Evolutionary conservation across 257 asterid species (phyloP).

Genomic region (Dorcoceras hygrometricum): DNA sequence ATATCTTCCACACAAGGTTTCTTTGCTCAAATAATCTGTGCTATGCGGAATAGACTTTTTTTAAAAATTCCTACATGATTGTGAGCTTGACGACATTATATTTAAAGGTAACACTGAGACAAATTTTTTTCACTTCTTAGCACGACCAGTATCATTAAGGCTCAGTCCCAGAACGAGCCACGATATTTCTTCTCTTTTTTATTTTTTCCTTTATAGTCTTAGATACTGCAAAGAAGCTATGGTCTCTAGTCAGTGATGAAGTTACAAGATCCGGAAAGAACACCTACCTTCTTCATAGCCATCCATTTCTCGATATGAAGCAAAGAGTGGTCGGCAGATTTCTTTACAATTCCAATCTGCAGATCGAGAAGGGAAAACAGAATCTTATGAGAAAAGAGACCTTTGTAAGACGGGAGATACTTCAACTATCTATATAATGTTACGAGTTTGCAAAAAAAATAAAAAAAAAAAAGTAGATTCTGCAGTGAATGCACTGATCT

Average conservation of each 20-base stretch:
- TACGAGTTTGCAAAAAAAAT: too few relatives aligned
- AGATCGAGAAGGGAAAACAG: background rate
- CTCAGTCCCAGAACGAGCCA: background rate
- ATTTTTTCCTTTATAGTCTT: too few relatives aligned
- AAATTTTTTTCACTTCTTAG: too few relatives aligned
- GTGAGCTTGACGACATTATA: too few relatives aligned
- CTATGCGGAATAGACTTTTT: background rate
- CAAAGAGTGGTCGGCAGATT: conserved; percentile 56
- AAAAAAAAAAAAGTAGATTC: too few relatives aligned
- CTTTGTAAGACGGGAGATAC: too few relatives aligned
- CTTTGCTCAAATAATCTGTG: background rate
- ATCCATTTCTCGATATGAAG: conserved; percentile 62
- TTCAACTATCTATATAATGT: too few relatives aligned
- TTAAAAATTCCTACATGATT: too few relatives aligned
- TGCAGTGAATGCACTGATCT: too few relatives aligned
- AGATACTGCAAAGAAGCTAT: too few relatives aligned
- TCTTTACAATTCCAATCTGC: conserved; percentile 80
- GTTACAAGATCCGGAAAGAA: background rate
- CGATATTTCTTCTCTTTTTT: background rate
- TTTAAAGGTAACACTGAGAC: too few relatives aligned
- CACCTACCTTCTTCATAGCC: conserved; percentile 69
- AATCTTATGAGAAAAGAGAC: background rate
- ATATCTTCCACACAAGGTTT: conserved; percentile 1
- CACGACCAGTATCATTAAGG: background rate
- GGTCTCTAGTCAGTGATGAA: background rate